These are phyloP conservation scores for Jaltomata sinuosa DNA, from an alignment of 257 asterid species.

Conservation along the genomic window DNA sequence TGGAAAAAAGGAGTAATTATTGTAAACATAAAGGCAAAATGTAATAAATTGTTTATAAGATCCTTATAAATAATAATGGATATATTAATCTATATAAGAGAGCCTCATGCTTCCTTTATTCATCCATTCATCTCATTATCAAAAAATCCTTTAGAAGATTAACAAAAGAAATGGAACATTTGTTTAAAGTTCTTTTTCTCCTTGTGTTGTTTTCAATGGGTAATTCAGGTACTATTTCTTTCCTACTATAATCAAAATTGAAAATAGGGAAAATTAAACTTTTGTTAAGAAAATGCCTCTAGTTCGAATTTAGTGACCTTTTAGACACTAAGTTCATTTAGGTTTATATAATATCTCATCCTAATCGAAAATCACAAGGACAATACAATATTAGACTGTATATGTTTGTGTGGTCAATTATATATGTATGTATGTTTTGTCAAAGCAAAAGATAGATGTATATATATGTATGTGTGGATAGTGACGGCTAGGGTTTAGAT, in stretches of 20 bases:
- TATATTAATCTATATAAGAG: neutral
- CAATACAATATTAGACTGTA: too few relatives aligned
- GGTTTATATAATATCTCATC: too few relatives aligned
- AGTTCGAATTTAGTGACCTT: neutral
- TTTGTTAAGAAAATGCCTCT: neutral
- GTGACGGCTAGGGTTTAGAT: too few relatives aligned
- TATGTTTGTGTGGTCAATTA: too few relatives aligned
- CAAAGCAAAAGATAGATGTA: too few relatives aligned
- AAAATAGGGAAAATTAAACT: neutral
- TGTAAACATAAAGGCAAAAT: neutral
- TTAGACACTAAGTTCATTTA: neutral
- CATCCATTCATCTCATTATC: neutral
- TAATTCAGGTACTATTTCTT: neutral
- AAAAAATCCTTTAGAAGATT: neutral
- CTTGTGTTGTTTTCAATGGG: neutral
- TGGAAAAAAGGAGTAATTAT: neutral
- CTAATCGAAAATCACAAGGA: too few relatives aligned
- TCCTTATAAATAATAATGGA: neutral
- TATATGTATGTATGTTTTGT: too few relatives aligned
- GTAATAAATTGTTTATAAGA: neutral
- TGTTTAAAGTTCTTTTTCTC: neutral
- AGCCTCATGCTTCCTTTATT: neutral
- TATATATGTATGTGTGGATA: neutral
- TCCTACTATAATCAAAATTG: neutral
- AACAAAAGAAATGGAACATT: neutral